These are phyloP conservation scores for Colletotrichum sp. DNA, from an alignment of 2,329 filamentous ascomycete genomes.

Conservation along the genomic window DNA sequence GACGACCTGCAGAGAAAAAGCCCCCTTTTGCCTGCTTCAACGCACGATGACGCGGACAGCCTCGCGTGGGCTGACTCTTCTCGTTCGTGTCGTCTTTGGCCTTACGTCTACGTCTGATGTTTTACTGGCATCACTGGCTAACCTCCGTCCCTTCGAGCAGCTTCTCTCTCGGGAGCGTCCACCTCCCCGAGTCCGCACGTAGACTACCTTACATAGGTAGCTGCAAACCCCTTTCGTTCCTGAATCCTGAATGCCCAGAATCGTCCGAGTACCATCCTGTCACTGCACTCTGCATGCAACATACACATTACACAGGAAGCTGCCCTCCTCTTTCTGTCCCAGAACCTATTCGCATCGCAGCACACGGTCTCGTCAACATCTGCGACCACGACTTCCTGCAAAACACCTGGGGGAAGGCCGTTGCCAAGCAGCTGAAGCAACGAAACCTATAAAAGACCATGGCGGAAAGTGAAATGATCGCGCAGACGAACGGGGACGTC, in stretches of 20 bases:
- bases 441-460: neutral
- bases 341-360: neutral
- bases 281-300: neutral
- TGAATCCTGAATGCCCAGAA: neutral
- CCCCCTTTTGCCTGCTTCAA: neutral
- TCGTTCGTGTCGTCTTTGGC: neutral
- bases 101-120: neutral
- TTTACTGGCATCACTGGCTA: neutral
- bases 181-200: constrained; percentile 16
- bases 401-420: neutral
- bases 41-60: constrained; percentile 4
- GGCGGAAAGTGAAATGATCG: neutral
- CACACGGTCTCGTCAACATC: neutral
- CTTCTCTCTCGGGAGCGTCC: constrained; percentile 17
- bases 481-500: neutral
- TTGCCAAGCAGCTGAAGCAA: neutral
- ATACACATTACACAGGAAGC: neutral
- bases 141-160: constrained; percentile 7
- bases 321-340: neutral
- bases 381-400: neutral
- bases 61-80: neutral
- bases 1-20: constrained; percentile 29
- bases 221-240: neutral
- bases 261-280: neutral
- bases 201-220: neutral